Conservation (phyloP, 2,329 filamentous ascomycete species). For the Aureobasidium sp. region DNA sequence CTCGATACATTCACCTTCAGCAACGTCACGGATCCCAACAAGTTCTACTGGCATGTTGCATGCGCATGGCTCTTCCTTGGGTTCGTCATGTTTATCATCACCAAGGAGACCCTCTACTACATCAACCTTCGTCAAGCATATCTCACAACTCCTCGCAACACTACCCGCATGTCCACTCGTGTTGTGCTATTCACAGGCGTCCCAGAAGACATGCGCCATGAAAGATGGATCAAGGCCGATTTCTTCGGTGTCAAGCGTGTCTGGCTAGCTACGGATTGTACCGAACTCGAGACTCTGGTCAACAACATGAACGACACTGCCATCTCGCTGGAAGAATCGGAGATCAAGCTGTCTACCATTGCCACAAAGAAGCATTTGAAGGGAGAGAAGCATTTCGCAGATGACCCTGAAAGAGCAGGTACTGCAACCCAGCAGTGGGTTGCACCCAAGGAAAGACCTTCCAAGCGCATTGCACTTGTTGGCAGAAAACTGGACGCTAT, state of each 20-base stretch:
- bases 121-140: conserved; percentile 40
- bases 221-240: conserved; percentile 31
- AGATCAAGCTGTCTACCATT: conserved; percentile 33
- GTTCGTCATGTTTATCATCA: conserved; percentile 37
- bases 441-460: conserved; percentile 61
- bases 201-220: conserved; percentile 31
- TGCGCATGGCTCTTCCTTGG: conserved; percentile 33
- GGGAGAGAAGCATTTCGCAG: conserved; percentile 18
- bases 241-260: conserved; percentile 31
- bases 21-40: conserved; percentile 31
- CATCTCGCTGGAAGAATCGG: conserved; percentile 35
- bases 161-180: conserved; percentile 35
- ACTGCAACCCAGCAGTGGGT: conserved; percentile 48
- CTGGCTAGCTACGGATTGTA: conserved; percentile 38
- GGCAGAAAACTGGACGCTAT: conserved; percentile 86
- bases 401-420: conserved; percentile 25
- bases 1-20: conserved; percentile 24
- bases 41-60: conserved; percentile 35
- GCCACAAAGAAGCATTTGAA: conserved; percentile 23
- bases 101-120: conserved; percentile 35
- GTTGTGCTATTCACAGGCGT: conserved; percentile 40
- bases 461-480: conserved; percentile 49
- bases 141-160: conserved; percentile 34
- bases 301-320: conserved; percentile 35
- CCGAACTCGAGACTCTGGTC: conserved; percentile 35